Evolutionary conservation across 139 green algal species (phyloP).

Genomic region (Microglena sp.): DNA sequence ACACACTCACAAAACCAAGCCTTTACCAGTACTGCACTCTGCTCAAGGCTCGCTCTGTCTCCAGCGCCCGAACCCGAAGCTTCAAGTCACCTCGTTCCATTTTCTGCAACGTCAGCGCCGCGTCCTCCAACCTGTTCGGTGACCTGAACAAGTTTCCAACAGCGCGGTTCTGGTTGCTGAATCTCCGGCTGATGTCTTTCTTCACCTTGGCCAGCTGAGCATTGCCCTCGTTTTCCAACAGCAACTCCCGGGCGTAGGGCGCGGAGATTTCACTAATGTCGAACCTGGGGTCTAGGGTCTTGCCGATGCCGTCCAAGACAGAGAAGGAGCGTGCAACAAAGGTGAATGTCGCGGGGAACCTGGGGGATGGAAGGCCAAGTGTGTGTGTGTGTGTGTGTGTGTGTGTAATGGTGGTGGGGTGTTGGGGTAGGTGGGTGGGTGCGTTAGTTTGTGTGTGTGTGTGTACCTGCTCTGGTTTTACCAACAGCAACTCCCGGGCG

Average conservation of each 20-base stretch:
- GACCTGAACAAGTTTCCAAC: conserved; percentile 86
- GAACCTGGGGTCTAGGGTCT: conserved; percentile 84
- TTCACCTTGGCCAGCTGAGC: conserved; percentile 13
- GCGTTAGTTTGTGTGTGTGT: too few species aligned
- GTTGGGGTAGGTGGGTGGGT: too few species aligned
- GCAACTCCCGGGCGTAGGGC: conserved; percentile 87
- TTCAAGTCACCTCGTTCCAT: conserved; percentile 95
- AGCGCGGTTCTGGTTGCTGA: conserved; percentile 83
- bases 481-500: conserved; percentile 76
- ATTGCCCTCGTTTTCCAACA: conserved; percentile 50
- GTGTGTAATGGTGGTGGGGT: too few species aligned
- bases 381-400: too few species aligned
- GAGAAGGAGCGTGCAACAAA: conserved; percentile 75
- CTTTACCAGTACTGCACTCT: too few species aligned
- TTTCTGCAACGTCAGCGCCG: conserved; percentile 49
- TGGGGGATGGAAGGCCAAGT: not conserved
- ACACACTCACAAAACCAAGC: too few species aligned
- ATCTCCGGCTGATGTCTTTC: too few species aligned
- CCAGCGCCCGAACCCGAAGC: conserved; percentile 86
- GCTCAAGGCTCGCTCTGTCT: too few species aligned
- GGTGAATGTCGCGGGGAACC: conserved; percentile 96
- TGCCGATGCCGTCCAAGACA: conserved; percentile 96
- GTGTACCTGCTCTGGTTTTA: too few species aligned
- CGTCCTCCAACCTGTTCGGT: conserved; percentile 86
- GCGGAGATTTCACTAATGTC: conserved; percentile 96